phyloP scores from a whole-genome alignment of 768 basidiomycete genomes.

The Auriculariales sp. region DNA sequence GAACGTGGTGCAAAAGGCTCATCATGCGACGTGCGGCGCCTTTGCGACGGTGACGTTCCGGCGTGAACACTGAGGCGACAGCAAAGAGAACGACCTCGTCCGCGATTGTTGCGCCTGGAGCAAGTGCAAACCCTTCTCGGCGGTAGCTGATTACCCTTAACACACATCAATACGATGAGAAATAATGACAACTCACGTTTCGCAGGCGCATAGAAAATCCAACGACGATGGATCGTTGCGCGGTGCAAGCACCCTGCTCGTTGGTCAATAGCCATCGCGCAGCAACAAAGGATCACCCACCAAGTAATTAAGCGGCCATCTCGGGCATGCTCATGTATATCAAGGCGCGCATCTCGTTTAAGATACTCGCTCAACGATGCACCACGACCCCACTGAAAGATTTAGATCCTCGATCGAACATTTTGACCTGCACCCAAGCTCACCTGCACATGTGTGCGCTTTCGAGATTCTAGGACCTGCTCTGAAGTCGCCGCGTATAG shows the following conservation, averaged over 20 bases:
- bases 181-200: constrained; percentile 32
- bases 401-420: no score
- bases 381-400: constrained; percentile 35
- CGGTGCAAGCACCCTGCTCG: constrained; percentile 40
- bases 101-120: constrained; percentile 4
- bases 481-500: no score
- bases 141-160: constrained; percentile 17
- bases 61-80: constrained; percentile 44
- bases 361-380: constrained; percentile 31
- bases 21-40: constrained; percentile 56
- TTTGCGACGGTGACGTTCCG: constrained; percentile 29
- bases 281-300: constrained; percentile 15
- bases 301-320: constrained; percentile 36
- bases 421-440: no score
- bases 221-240: constrained; percentile 33
- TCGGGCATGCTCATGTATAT: constrained; percentile 27
- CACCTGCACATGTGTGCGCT: constrained; percentile 20
- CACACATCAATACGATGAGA: neutral
- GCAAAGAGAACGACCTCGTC: constrained; percentile 32
- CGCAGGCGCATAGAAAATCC: constrained; percentile 44
- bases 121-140: constrained; percentile 17
- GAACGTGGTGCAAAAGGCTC: constrained; percentile 44
- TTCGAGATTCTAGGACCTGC: constrained; percentile 11
- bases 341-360: constrained; percentile 24
- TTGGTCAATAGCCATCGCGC: neutral